These are phyloP conservation scores for Globisporangium recalcitrans DNA, from an alignment of 352 stramenopile genomes.

Conservation along the genomic window DNA sequence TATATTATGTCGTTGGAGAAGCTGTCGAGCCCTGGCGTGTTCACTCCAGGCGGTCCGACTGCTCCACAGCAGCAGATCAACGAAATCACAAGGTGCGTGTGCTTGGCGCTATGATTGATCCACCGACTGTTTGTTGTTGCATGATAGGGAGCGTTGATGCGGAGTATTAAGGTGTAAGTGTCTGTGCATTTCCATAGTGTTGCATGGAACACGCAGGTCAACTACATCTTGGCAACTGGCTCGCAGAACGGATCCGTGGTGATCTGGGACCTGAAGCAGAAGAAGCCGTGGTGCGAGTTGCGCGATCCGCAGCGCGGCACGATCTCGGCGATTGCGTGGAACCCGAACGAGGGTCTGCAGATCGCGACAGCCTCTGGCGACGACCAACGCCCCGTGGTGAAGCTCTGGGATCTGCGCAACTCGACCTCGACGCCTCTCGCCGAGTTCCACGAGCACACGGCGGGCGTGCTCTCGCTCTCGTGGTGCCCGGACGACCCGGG, in stretches of 20 bases:
- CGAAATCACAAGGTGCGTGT: slow-evolving; percentile 68
- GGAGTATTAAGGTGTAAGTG: background rate
- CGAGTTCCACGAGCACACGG: slow-evolving; percentile 93
- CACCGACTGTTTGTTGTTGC: background rate
- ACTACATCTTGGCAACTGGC: slow-evolving; percentile 96
- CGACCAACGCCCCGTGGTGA: slow-evolving; percentile 94
- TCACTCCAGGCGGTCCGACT: slow-evolving; percentile 77
- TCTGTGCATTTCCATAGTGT: slow-evolving; percentile 38
- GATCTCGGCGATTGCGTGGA: slow-evolving; percentile 95
- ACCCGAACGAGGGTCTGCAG: slow-evolving; percentile 96
- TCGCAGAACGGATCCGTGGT: slow-evolving; percentile 92
- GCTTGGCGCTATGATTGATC: background rate
- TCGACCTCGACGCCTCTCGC: slow-evolving; percentile 95
- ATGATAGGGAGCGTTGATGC: background rate
- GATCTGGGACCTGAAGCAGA: slow-evolving; percentile 98
- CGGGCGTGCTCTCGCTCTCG: slow-evolving; percentile 94
- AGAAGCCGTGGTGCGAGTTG: slow-evolving; percentile 98
- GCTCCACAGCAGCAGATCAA: slow-evolving; percentile 64
- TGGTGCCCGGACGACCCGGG: slow-evolving; percentile 97
- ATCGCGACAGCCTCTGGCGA: slow-evolving; percentile 94
- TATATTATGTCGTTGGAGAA: slow-evolving; percentile 94
- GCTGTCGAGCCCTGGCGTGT: slow-evolving; percentile 84
- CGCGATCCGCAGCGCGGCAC: slow-evolving; percentile 83
- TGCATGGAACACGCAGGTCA: slow-evolving; percentile 97
- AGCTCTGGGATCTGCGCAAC: slow-evolving; percentile 97